Percentiles rank a stretch among this genome's conserved stretches.
Evolutionary conservation across 139 green algal genomes (phyloP).

Genomic region (Micromonas pusilla): DNA sequence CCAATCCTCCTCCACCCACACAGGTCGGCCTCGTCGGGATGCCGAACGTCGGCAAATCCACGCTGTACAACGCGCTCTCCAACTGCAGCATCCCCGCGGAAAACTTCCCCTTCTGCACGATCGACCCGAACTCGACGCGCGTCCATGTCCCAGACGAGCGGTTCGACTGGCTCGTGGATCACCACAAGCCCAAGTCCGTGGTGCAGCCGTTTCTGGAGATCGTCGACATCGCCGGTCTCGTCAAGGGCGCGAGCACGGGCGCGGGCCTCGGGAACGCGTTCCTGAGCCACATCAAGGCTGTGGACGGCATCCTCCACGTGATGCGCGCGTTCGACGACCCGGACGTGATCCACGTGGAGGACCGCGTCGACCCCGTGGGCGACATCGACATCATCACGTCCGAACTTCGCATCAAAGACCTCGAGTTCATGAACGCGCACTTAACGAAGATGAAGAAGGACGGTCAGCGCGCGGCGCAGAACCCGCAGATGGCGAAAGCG

Average conservation of each 20-base stretch:
- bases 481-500: neutral
- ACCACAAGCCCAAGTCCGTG: conserved; percentile 48
- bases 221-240: conserved; percentile 93
- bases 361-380: conserved; percentile 88
- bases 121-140: conserved; percentile 52
- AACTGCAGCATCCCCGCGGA: conserved; percentile 79
- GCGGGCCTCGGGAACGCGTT: conserved; percentile 96
- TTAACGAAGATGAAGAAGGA: conserved; percentile 19
- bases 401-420: conserved; percentile 62
- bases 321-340: conserved; percentile 82
- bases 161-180: conserved; percentile 81
- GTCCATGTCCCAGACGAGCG: conserved; percentile 94
- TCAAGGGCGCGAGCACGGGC: conserved; percentile 75
- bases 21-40: conserved; percentile 91
- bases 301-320: conserved; percentile 99
- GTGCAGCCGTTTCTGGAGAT: conserved; percentile 90
- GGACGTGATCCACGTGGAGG: conserved; percentile 83
- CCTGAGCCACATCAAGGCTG: conserved; percentile 86
- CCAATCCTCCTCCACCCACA: too few relatives aligned
- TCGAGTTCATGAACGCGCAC: conserved; percentile 24
- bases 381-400: conserved; percentile 95
- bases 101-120: conserved; percentile 91
- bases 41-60: conserved; percentile 87
- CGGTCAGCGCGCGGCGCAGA: neutral
- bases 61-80: conserved; percentile 85